Percentiles rank a stretch among this genome's conserved stretches.
Evolutionary conservation across 1,139 yeast species (phyloP).

Genomic region (Blastobotrys petasosporus): DNA sequence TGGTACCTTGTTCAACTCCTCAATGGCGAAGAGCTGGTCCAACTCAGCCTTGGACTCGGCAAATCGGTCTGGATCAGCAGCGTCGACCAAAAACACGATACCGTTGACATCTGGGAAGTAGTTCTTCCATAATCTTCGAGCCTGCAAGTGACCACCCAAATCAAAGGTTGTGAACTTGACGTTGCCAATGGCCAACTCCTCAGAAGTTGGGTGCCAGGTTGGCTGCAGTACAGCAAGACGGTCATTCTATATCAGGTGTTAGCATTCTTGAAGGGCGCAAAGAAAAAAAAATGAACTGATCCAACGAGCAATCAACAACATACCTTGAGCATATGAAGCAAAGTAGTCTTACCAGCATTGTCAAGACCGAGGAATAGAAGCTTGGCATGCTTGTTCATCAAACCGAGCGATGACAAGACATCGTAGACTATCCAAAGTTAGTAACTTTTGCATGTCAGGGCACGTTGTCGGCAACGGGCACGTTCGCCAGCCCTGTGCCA

Average conservation of each 20-base stretch:
- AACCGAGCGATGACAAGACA: slow-evolving; percentile 85
- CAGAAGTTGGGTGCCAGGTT: slow-evolving; percentile 95
- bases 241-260: slow-evolving; percentile 50
- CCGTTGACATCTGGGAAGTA: slow-evolving; percentile 99
- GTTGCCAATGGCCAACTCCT: slow-evolving; percentile 93
- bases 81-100: slow-evolving; percentile 92
- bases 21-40: slow-evolving; percentile 86
- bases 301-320: slow-evolving; percentile 3
- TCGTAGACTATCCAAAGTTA: slow-evolving; percentile 57
- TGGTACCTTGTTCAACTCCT: slow-evolving; percentile 84
- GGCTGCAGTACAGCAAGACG: slow-evolving; percentile 97
- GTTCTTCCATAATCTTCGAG: slow-evolving; percentile 98
- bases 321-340: slow-evolving; percentile 84
- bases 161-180: slow-evolving; percentile 97
- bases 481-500: background rate
- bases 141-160: slow-evolving; percentile 97
- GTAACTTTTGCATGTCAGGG: background rate
- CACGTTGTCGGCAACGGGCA: background rate
- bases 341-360: slow-evolving; percentile 97
- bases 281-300: background rate
- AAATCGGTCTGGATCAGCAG: slow-evolving; percentile 93
- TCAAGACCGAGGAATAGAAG: slow-evolving; percentile 91
- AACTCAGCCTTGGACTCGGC: slow-evolving; percentile 92
- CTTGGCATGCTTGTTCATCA: slow-evolving; percentile 98
- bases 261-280: background rate